Evolutionary conservation across 2,329 filamentous ascomycete species (phyloP).

Genomic region (Beauveria medogensis): DNA sequence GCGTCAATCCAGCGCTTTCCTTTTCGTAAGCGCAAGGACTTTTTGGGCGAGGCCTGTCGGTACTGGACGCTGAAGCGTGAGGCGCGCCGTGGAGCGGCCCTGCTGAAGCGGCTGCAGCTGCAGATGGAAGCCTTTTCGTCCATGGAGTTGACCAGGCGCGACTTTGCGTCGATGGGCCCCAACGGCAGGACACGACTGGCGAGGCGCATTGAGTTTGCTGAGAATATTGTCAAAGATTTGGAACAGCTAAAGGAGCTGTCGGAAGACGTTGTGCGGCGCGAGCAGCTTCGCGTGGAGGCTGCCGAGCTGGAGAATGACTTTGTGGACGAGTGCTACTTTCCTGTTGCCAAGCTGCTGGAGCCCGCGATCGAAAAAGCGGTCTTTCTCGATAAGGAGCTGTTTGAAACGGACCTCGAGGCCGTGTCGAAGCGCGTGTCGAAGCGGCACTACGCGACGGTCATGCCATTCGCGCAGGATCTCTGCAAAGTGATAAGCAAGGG

Average conservation of each 20-base stretch:
- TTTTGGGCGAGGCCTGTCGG: constrained; percentile 83
- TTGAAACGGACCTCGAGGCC: constrained; percentile 41
- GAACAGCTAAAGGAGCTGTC: constrained; percentile 65
- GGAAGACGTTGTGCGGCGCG: constrained; percentile 64
- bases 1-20: constrained; percentile 74
- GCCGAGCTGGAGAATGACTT: constrained; percentile 69
- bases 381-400: constrained; percentile 59
- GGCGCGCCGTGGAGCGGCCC: constrained; percentile 78
- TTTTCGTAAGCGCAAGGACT: constrained; percentile 79
- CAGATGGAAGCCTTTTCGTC: constrained; percentile 96
- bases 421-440: constrained; percentile 45
- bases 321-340: constrained; percentile 87
- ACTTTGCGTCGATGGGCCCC: constrained; percentile 92
- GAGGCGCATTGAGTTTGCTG: constrained; percentile 81
- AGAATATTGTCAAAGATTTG: constrained; percentile 67
- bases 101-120: constrained; percentile 86
- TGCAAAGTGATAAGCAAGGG: constrained; percentile 44
- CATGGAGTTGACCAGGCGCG: constrained; percentile 91
- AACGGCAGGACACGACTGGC: constrained; percentile 69
- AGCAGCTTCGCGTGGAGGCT: constrained; percentile 68
- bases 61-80: constrained; percentile 98
- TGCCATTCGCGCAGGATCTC: constrained; percentile 50
- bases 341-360: constrained; percentile 66
- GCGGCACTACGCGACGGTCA: constrained; percentile 49
- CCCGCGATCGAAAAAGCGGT: constrained; percentile 75